Evolutionary conservation across 2,329 filamentous ascomycete species (phyloP).

Genomic region (Aureobasidium sp.): DNA sequence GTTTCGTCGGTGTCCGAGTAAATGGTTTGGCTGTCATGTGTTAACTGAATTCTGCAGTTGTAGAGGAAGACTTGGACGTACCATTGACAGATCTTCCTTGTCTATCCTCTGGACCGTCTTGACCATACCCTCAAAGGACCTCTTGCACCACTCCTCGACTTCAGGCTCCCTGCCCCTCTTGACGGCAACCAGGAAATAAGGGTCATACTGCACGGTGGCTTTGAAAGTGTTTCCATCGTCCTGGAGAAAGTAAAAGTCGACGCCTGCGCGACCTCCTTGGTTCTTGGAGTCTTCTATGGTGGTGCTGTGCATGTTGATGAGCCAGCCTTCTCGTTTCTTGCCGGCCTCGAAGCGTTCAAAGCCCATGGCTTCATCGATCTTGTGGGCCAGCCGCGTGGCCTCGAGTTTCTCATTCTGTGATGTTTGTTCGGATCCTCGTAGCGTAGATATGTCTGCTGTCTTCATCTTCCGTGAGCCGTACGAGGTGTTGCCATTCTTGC

Average conservation of each 20-base stretch:
- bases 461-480: slow-evolving; percentile 55
- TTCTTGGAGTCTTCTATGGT: slow-evolving; percentile 76
- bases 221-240: slow-evolving; percentile 89
- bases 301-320: slow-evolving; percentile 91
- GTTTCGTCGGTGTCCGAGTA: slow-evolving; percentile 81
- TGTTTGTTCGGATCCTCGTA: slow-evolving; percentile 72
- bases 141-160: slow-evolving; percentile 89
- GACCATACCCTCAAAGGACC: slow-evolving; percentile 71
- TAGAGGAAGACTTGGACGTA: background rate
- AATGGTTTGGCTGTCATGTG: slow-evolving; percentile 63
- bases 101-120: slow-evolving; percentile 71
- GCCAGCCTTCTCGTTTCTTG: slow-evolving; percentile 79
- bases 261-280: slow-evolving; percentile 75
- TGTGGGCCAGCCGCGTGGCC: slow-evolving; percentile 71
- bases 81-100: slow-evolving; percentile 71
- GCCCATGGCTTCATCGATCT: slow-evolving; percentile 91
- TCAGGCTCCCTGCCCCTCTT: slow-evolving; percentile 83
- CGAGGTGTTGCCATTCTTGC: slow-evolving; percentile 45
- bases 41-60: background rate
- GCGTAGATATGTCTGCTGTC: slow-evolving; percentile 70
- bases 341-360: slow-evolving; percentile 88
- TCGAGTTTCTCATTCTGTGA: slow-evolving; percentile 92
- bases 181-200: slow-evolving; percentile 89
- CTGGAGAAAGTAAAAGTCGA: slow-evolving; percentile 96
- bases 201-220: slow-evolving; percentile 90